Evolutionary conservation across 2,329 filamentous ascomycete species (phyloP).

Genomic region (Fusarium nematophilum): DNA sequence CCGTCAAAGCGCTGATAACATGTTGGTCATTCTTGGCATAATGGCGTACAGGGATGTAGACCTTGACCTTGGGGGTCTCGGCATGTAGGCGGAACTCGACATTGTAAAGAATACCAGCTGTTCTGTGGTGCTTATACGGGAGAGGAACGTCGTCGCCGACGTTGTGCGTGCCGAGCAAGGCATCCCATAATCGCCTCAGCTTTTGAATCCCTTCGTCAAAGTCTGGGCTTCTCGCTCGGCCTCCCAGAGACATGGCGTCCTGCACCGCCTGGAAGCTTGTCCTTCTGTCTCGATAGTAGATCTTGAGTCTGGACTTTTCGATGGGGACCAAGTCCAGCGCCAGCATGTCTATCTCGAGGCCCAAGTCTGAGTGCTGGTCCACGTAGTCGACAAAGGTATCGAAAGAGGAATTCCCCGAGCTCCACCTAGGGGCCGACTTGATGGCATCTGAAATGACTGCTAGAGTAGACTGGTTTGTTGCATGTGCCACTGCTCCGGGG

Average conservation of each 20-base stretch:
- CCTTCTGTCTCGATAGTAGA: conserved; percentile 48
- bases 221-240: conserved; percentile 9
- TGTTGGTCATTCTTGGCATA: conserved; percentile 38
- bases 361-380: not conserved
- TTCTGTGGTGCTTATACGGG: conserved; percentile 41
- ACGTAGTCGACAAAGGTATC: conserved; percentile 2
- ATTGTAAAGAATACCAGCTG: conserved; percentile 50
- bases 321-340: conserved; percentile 48
- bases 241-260: conserved; percentile 41
- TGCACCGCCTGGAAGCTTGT: conserved; percentile 46
- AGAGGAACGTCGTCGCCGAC: conserved; percentile 26
- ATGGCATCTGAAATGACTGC: conserved; percentile 33
- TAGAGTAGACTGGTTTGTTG: not conserved
- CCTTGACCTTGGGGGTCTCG: conserved; percentile 41
- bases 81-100: conserved; percentile 43
- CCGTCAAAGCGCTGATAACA: not conserved
- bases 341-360: conserved; percentile 42
- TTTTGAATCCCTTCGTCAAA: conserved; percentile 25
- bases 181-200: conserved; percentile 34
- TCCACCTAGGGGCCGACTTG: conserved; percentile 16
- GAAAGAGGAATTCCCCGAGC: not conserved
- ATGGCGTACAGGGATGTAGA: conserved; percentile 51
- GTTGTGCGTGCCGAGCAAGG: conserved; percentile 13
- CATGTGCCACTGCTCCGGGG: conserved; percentile 8
- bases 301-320: conserved; percentile 48